Evolutionary conservation across 345 rosid species (phyloP).

Genomic region (Anacardium occidentale): DNA sequence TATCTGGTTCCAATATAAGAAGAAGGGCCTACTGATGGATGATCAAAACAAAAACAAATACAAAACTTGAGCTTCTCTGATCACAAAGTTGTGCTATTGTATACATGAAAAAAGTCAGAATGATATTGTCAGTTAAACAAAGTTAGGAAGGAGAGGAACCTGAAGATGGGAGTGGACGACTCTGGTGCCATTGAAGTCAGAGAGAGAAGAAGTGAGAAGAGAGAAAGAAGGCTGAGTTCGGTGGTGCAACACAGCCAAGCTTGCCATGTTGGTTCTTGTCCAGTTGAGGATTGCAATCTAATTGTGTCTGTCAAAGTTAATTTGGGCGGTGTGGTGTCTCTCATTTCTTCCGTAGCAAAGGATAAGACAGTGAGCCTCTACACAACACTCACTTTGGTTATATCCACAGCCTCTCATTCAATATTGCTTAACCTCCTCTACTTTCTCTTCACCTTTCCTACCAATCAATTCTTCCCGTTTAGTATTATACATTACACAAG

Average conservation of each 20-base stretch:
- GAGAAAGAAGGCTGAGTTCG: slow-evolving; percentile 63
- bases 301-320: background rate
- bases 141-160: slow-evolving; percentile 36
- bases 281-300: background rate
- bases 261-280: slow-evolving; percentile 55
- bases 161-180: slow-evolving; percentile 66
- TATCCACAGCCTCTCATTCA: slow-evolving; percentile 41
- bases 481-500: background rate
- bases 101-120: background rate
- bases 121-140: background rate
- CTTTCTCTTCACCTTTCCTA: background rate
- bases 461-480: no score
- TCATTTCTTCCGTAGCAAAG: slow-evolving; percentile 9
- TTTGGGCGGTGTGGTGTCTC: slow-evolving; percentile 14
- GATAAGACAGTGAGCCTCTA: slow-evolving; percentile 42
- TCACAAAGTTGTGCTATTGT: background rate
- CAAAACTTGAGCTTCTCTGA: background rate
- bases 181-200: slow-evolving; percentile 84
- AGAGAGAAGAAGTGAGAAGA: slow-evolving; percentile 70
- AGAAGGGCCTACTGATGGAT: background rate
- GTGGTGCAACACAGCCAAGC: slow-evolving; percentile 68
- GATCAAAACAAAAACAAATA: background rate
- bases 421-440: slow-evolving; percentile 1
- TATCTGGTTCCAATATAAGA: background rate
- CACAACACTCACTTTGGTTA: slow-evolving; percentile 23